Conservation (phyloP, 768 basidiomycete genomes). For the Lentinus brumalis region DNA sequence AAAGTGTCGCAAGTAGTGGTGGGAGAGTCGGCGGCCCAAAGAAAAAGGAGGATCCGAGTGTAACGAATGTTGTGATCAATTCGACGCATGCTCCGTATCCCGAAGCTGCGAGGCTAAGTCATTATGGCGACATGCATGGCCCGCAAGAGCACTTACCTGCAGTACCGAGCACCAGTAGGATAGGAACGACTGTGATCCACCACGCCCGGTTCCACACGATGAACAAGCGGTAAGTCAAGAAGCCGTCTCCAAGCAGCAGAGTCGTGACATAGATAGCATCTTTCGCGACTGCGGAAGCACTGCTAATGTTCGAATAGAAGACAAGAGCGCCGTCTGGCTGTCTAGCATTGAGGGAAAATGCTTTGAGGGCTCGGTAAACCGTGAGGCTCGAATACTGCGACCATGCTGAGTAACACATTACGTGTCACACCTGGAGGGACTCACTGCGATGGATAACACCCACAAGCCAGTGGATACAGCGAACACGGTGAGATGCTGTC, state of each 20-base stretch:
- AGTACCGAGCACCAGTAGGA: constrained; percentile 2
- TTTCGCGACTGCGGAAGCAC: constrained; percentile 13
- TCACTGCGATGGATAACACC: constrained; percentile 8
- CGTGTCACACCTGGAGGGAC: background rate
- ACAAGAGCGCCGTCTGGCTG: background rate
- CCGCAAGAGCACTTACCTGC: background rate
- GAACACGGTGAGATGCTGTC: constrained; percentile 10
- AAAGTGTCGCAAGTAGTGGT: constrained; percentile 9
- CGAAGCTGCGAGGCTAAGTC: background rate
- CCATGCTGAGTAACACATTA: background rate
- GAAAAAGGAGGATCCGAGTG: too few relatives aligned
- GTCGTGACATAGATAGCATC: constrained; percentile 15
- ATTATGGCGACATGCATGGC: background rate
- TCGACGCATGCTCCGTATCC: constrained; percentile 11
- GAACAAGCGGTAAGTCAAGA: constrained; percentile 16
- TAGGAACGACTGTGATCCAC: constrained; percentile 8
- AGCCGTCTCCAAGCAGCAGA: constrained; percentile 12
- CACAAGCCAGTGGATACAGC: constrained; percentile 11
- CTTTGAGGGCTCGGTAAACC: constrained; percentile 2
- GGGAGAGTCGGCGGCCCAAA: background rate
- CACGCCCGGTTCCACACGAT: constrained; percentile 11
- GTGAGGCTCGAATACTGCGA: constrained; percentile 6
- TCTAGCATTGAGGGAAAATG: constrained; percentile 3
- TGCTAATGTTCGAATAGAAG: constrained; percentile 6
- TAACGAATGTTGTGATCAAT: background rate